Evolutionary conservation across 345 rosid genomes (phyloP), one percentile per base, ranked within the genome.

Genomic region (Syzygium grande): DNA sequence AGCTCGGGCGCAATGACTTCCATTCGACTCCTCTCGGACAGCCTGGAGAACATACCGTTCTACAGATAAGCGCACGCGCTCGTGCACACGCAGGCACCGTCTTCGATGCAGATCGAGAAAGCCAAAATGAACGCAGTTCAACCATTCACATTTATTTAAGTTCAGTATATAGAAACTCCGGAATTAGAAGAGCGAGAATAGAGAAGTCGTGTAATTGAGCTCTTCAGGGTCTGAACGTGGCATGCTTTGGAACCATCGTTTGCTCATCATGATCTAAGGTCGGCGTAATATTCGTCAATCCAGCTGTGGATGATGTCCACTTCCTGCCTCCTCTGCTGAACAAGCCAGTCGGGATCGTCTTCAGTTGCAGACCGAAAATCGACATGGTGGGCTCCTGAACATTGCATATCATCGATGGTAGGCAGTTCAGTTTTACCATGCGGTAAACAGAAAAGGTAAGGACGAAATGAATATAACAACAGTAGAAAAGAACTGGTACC

Each of bases 331-430:
- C 98, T 92, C 90, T 90, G 94, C 86, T 95, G 91, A 34, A 80
- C 87, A 5, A 95, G 93, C 98, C 98, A 96, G 77, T 92, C 90
- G 1, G 98, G 97, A 56, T 95, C 95, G 2, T 86, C 92, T 90
- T 92, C 92, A 2, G 93, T 90, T 51, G 94, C 92, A 10, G 92
- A 86, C 49, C 95, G 94, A 46, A 96, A 93, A 91, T 95, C 96
- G 1, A 91, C 92, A 89, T 95, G 97, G 89, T 94, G 96, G 86
- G 98, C 97, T 89, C 98, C 95, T 96, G 77, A 89, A 23, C 80
- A 86, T 5, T 43, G 27, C 85, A 73, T 68, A 84, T 84, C 58
- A 73, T 10, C 15, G n/a, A 55, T 4, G 23, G 59, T 13, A 22
- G 7, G 38, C 51, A 17, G 34, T 59, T 21, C 13, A 38, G 49